A percentile compares a stretch with the other conserved stretches of the same genome.
These are phyloP conservation scores for Metrosideros polymorpha DNA, from an alignment of 441 rosid species.

Conservation along the genomic window DNA sequence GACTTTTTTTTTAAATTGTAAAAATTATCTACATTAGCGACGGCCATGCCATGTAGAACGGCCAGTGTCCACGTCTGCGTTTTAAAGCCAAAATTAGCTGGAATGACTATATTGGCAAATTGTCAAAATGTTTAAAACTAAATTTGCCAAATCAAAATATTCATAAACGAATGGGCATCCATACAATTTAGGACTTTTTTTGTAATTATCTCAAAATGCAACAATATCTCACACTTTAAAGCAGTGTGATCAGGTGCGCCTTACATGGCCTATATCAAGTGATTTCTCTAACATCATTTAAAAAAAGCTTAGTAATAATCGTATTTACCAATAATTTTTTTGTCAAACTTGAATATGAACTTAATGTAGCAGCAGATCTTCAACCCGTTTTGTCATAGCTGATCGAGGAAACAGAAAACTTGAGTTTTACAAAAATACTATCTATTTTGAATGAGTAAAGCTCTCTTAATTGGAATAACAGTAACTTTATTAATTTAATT, in stretches of 20 bases:
- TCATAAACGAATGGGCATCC: fast-evolving
- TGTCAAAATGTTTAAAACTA: neutral
- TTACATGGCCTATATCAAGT: neutral
- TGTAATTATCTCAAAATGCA: neutral
- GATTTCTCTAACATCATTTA: neutral
- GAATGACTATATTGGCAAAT: fast-evolving
- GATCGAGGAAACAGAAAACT: neutral
- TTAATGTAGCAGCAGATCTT: neutral
- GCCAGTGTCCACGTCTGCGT: fast-evolving
- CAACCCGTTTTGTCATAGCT: neutral
- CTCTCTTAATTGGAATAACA: neutral
- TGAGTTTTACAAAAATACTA: neutral
- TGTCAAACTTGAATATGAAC: neutral
- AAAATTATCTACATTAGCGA: fast-evolving
- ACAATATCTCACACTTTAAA: neutral
- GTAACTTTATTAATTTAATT: neutral
- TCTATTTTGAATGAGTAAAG: neutral
- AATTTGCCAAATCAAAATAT: neutral
- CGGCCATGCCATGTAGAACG: fast-evolving
- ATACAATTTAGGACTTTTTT: neutral
- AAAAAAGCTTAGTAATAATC: neutral
- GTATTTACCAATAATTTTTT: neutral
- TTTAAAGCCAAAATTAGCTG: fast-evolving
- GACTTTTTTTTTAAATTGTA: neutral
- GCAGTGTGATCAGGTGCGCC: neutral